Evolutionary conservation across 2,329 filamentous ascomycete species (phyloP).

Genomic region (Xenoacremonium recifei): DNA sequence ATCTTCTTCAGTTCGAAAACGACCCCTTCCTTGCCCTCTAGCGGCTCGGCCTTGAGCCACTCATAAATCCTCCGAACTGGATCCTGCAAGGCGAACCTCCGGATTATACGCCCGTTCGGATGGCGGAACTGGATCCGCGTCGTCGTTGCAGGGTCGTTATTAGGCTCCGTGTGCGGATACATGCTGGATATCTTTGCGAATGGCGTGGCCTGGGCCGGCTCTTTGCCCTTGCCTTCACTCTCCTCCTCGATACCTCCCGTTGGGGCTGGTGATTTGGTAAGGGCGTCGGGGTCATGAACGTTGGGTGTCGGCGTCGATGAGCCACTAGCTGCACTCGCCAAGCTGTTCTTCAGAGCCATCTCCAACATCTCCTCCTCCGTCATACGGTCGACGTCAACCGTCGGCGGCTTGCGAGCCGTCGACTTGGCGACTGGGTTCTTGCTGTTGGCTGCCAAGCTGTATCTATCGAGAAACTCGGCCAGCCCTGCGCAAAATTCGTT

Average conservation of each 20-base stretch:
- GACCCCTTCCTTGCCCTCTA: constrained; percentile 75
- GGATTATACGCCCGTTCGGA: constrained; percentile 78
- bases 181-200: constrained; percentile 73
- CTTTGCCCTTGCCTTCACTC: constrained; percentile 61
- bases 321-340: constrained; percentile 51
- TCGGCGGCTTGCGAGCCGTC: constrained; percentile 61
- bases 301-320: constrained; percentile 44
- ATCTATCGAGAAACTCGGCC: constrained; percentile 94
- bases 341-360: constrained; percentile 86
- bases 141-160: constrained; percentile 64
- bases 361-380: constrained; percentile 97
- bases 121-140: constrained; percentile 94
- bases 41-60: constrained; percentile 87
- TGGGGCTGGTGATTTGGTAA: constrained; percentile 65
- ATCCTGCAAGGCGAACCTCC: constrained; percentile 77
- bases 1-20: constrained; percentile 87
- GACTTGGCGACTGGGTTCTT: constrained; percentile 86
- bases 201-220: constrained; percentile 34
- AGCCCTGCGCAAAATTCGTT: constrained; percentile 87
- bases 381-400: constrained; percentile 79
- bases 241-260: constrained; percentile 40
- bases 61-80: constrained; percentile 84
- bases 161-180: constrained; percentile 76
- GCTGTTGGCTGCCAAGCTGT: constrained; percentile 81
- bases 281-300: constrained; percentile 78